Evolutionary conservation across 2,329 filamentous ascomycete genomes (phyloP).

Genomic region (Penicillium hesseltinei): DNA sequence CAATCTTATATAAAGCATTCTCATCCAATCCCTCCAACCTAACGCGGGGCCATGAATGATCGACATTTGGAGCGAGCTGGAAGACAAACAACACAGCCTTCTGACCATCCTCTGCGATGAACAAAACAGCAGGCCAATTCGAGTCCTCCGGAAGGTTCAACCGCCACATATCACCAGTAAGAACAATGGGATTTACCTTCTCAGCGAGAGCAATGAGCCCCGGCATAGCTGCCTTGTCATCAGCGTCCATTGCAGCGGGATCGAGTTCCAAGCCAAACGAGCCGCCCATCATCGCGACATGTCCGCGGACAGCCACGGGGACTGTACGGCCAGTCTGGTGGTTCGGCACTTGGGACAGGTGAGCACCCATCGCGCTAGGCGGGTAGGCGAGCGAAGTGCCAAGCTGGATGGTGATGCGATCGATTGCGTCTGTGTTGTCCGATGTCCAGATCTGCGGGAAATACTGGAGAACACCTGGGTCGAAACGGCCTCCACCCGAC

Average conservation of each 20-base stretch:
- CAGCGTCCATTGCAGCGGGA: slow-evolving; percentile 51
- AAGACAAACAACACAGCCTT: slow-evolving; percentile 60
- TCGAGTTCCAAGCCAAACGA: slow-evolving; percentile 65
- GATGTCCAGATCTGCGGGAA: slow-evolving; percentile 67
- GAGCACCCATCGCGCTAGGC: slow-evolving; percentile 63
- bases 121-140: slow-evolving; percentile 63
- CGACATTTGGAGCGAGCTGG: slow-evolving; percentile 54
- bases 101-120: slow-evolving; percentile 53
- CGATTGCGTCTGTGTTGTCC: slow-evolving; percentile 62
- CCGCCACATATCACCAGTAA: slow-evolving; percentile 60
- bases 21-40: slow-evolving; percentile 58
- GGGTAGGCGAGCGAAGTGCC: slow-evolving; percentile 65
- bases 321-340: slow-evolving; percentile 55
- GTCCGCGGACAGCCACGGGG: slow-evolving; percentile 60
- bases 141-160: slow-evolving; percentile 57
- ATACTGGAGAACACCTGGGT: slow-evolving; percentile 62
- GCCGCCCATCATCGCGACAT: slow-evolving; percentile 68
- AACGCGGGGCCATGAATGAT: slow-evolving; percentile 55
- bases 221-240: slow-evolving; percentile 56
- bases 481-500: slow-evolving; percentile 63
- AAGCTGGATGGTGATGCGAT: slow-evolving; percentile 62
- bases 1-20: slow-evolving; percentile 53
- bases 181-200: slow-evolving; percentile 58
- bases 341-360: slow-evolving; percentile 62
- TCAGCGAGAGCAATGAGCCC: slow-evolving; percentile 55